Conservation (phyloP, 2,329 filamentous ascomycete genomes). For the Macrophomina tecta region DNA sequence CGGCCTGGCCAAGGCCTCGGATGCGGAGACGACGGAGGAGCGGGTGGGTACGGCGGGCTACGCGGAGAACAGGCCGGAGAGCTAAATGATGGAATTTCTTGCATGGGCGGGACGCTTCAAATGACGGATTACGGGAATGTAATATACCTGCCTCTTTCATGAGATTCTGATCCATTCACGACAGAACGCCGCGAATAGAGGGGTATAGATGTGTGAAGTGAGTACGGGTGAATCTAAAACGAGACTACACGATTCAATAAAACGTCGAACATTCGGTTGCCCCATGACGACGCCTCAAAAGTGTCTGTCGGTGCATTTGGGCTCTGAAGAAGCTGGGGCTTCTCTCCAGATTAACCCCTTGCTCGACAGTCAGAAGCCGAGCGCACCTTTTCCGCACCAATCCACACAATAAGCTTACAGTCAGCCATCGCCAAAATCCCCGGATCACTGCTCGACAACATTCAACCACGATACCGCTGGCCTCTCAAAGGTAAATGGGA, state of each 20-base stretch:
- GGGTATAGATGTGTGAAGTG: slow-evolving; percentile 15
- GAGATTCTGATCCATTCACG: slow-evolving; percentile 5
- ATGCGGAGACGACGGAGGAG: slow-evolving; percentile 38
- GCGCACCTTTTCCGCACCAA: too few species aligned
- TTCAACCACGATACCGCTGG: too few species aligned
- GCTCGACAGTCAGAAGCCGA: too few species aligned
- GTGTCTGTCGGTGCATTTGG: too few species aligned
- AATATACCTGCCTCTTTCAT: slow-evolving; percentile 27
- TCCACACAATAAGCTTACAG: too few species aligned
- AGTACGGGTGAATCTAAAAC: slow-evolving; percentile 11
- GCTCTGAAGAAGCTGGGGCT: too few species aligned
- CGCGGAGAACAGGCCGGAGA: slow-evolving; percentile 32
- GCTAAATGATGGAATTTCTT: slow-evolving; percentile 26
- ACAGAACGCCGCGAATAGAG: slow-evolving; percentile 15
- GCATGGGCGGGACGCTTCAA: slow-evolving; percentile 8
- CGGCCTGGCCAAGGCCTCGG: slow-evolving; percentile 75
- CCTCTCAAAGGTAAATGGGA: too few species aligned
- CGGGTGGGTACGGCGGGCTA: slow-evolving; percentile 31
- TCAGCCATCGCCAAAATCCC: too few species aligned
- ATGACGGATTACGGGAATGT: slow-evolving; percentile 20
- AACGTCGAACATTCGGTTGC: neutral
- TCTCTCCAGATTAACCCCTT: too few species aligned
- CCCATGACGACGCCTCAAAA: too few species aligned
- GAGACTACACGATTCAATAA: neutral
- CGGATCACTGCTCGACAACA: too few species aligned